These are phyloP conservation scores for Cordyceps javanica DNA, from an alignment of 2,329 filamentous ascomycete genomes.

Conservation along the genomic window DNA sequence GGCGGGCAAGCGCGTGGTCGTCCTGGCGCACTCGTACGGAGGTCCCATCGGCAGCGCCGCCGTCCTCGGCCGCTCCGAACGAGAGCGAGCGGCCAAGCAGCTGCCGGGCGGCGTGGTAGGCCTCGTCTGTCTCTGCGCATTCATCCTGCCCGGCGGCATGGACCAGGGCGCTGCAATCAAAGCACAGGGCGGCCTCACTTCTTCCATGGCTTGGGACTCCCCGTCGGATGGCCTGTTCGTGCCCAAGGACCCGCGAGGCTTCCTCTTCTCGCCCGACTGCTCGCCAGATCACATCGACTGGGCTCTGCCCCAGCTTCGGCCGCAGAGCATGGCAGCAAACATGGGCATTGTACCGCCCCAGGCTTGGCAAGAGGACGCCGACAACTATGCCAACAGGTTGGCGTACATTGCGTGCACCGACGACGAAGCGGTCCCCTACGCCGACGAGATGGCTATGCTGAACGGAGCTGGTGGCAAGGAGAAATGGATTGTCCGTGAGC, in stretches of 20 bases:
- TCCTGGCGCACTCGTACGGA: conserved; percentile 39
- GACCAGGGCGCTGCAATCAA: not conserved
- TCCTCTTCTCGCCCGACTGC: not conserved
- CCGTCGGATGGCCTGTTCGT: not conserved
- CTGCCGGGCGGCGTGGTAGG: not conserved
- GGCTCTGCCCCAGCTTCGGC: not conserved
- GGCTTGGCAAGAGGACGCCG: conserved; percentile 1
- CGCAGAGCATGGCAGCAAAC: not conserved
- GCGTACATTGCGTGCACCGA: not conserved
- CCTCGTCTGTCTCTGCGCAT: not conserved
- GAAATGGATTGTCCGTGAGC: not conserved
- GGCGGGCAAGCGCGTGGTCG: conserved; percentile 32
- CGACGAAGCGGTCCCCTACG: not conserved
- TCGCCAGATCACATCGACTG: not conserved
- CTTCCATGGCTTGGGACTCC: not conserved
- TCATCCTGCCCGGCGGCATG: not conserved
- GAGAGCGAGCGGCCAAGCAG: not conserved
- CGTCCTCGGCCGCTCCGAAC: not conserved
- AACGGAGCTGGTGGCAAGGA: not conserved
- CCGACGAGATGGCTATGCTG: not conserved
- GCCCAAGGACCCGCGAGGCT: not conserved
- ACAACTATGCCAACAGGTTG: not conserved
- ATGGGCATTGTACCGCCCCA: not conserved
- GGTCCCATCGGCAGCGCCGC: conserved; percentile 27
- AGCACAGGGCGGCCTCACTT: not conserved